phyloP scores from a whole-genome alignment of 805 yeast species.

The Teunomyces lycoperdinae region DNA sequence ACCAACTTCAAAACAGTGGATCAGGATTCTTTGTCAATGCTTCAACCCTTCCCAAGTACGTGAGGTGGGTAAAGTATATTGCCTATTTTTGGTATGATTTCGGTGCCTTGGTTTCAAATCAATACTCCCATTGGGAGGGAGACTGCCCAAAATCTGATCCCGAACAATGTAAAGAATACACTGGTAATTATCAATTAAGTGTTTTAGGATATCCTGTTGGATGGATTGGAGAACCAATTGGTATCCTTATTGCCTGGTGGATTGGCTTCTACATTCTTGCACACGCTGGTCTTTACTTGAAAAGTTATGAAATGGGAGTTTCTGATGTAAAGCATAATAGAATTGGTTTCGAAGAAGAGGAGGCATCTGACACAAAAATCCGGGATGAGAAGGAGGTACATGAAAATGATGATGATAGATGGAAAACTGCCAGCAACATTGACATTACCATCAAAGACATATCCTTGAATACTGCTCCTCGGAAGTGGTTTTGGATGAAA shows the following conservation, averaged over 20 bases:
- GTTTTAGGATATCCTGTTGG: slow-evolving; percentile 21
- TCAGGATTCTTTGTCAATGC: slow-evolving; percentile 82
- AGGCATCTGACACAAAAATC: slow-evolving; percentile 5
- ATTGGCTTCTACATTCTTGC: slow-evolving; percentile 17
- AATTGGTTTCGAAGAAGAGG: slow-evolving; percentile 16
- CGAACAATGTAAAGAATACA: slow-evolving; percentile 16
- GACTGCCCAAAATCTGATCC: slow-evolving; percentile 43
- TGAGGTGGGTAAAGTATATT: slow-evolving; percentile 77
- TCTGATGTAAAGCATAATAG: slow-evolving; percentile 20
- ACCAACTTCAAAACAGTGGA: slow-evolving; percentile 71
- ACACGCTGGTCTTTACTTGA: slow-evolving; percentile 12
- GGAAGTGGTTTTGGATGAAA: slow-evolving; percentile 3
- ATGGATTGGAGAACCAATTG: slow-evolving; percentile 24
- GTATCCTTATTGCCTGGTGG: slow-evolving; percentile 18
- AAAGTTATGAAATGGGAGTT: slow-evolving; percentile 21
- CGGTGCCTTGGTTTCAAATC: slow-evolving; percentile 64
- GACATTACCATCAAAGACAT: slow-evolving; percentile 7
- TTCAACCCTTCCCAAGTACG: slow-evolving; percentile 75
- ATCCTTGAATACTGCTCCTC: slow-evolving; percentile 12
- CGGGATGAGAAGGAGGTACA: neutral
- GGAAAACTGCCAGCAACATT: neutral
- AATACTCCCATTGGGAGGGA: slow-evolving; percentile 61
- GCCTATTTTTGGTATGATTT: slow-evolving; percentile 78
- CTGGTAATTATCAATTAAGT: slow-evolving; percentile 20
- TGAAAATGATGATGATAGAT: slow-evolving; percentile 4